Conservation (phyloP, 2,329 filamentous ascomycete species). For the Leptosphaerulina australis region DNA sequence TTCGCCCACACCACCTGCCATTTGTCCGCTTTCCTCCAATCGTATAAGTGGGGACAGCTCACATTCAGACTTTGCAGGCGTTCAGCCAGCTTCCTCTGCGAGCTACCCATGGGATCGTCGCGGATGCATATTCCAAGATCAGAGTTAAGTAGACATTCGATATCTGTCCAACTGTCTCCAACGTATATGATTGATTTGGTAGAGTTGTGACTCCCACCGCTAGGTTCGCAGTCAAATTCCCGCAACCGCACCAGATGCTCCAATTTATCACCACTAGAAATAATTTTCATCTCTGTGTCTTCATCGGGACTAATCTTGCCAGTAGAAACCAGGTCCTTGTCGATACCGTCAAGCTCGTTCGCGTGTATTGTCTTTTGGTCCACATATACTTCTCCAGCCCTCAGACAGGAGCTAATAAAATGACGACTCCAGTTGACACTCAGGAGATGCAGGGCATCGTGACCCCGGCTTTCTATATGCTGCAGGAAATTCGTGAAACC, state of each 20-base stretch:
- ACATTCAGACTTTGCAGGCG: slow-evolving; percentile 43
- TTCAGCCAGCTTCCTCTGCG: slow-evolving; percentile 44
- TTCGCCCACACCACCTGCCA: slow-evolving; percentile 35
- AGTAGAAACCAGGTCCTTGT: slow-evolving; percentile 16
- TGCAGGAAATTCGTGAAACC: slow-evolving; percentile 47
- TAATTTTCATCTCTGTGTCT: slow-evolving; percentile 24
- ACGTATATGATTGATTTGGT: slow-evolving; percentile 49
- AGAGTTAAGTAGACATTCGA: slow-evolving; percentile 53
- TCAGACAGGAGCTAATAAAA: slow-evolving; percentile 48
- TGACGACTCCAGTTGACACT: slow-evolving; percentile 57
- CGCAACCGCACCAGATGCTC: slow-evolving; percentile 28
- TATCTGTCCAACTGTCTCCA: slow-evolving; percentile 57
- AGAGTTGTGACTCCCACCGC: background rate
- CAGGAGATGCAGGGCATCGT: slow-evolving; percentile 43
- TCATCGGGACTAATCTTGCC: slow-evolving; percentile 27
- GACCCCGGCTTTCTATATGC: slow-evolving; percentile 15
- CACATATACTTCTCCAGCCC: slow-evolving; percentile 5
- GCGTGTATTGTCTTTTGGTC: slow-evolving; percentile 19
- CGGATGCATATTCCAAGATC: slow-evolving; percentile 56
- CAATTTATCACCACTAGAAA: slow-evolving; percentile 52
- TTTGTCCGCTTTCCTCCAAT: slow-evolving; percentile 19
- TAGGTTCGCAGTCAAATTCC: background rate
- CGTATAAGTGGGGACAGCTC: slow-evolving; percentile 26
- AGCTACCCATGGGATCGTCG: slow-evolving; percentile 46
- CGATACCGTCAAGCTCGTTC: slow-evolving; percentile 34